These are phyloP conservation scores for Parmelia sp. DNA, from an alignment of 495 filamentous ascomycete species.

Conservation along the genomic window DNA sequence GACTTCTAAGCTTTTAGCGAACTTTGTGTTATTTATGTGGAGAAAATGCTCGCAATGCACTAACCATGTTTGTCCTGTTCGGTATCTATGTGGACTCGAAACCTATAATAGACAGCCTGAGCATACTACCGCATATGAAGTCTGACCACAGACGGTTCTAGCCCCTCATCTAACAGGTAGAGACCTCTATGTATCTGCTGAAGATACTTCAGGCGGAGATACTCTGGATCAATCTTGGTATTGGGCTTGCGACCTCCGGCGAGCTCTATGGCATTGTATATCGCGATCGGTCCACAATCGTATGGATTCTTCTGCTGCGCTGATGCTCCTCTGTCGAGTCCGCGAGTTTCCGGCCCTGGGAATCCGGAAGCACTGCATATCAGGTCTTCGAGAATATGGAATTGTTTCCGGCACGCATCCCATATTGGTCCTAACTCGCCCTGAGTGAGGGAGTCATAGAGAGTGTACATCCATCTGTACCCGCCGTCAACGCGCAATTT, in stretches of 20 bases:
- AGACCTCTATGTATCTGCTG: neutral
- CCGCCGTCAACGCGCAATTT: neutral
- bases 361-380: neutral
- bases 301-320: neutral
- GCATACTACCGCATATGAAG: neutral
- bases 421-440: neutral
- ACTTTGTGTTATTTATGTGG: too few species aligned
- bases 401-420: neutral
- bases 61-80: too few species aligned
- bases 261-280: neutral
- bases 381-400: neutral
- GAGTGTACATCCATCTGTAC: neutral
- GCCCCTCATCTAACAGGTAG: neutral
- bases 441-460: neutral
- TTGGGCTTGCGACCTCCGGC: neutral
- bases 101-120: neutral
- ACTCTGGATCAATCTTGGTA: neutral
- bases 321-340: neutral
- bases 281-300: neutral
- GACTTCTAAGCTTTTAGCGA: too few species aligned
- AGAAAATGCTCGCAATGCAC: too few species aligned
- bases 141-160: neutral
- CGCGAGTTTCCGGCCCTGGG: neutral
- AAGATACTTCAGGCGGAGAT: neutral
- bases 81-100: neutral